These are phyloP conservation scores for Senna siamea DNA, from an alignment of 306 rosid species.

Conservation along the genomic window DNA sequence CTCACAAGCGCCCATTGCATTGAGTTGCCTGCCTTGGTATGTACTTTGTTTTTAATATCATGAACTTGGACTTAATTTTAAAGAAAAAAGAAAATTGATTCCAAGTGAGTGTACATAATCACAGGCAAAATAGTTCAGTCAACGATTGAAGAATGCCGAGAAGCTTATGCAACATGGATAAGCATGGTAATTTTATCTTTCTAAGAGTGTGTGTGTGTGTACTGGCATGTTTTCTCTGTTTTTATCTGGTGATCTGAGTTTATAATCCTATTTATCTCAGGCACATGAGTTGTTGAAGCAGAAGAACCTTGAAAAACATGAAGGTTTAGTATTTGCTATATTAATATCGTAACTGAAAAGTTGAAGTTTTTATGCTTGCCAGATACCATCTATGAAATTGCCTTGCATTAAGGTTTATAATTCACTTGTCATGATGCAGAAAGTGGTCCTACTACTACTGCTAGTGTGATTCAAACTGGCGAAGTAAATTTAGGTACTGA, in stretches of 20 bases:
- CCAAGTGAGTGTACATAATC: slow-evolving; percentile 37
- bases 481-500: slow-evolving; percentile 48
- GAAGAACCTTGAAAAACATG: slow-evolving; percentile 60
- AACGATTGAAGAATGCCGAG: slow-evolving; percentile 92
- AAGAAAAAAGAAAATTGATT: slow-evolving; percentile 21
- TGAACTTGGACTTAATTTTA: slow-evolving; percentile 27
- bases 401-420: slow-evolving; percentile 17
- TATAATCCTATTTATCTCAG: slow-evolving; percentile 49
- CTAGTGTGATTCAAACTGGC: slow-evolving; percentile 42
- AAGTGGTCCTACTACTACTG: slow-evolving; percentile 24
- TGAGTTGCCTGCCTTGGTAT: not conserved
- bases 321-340: slow-evolving; percentile 50
- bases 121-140: slow-evolving; percentile 95
- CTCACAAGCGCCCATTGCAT: not conserved
- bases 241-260: slow-evolving; percentile 13
- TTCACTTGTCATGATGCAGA: slow-evolving; percentile 47
- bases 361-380: slow-evolving; percentile 29
- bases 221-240: not conserved
- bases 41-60: slow-evolving; percentile 4
- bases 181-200: slow-evolving; percentile 54
- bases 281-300: slow-evolving; percentile 74
- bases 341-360: slow-evolving; percentile 19
- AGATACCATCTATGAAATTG: slow-evolving; percentile 19
- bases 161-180: slow-evolving; percentile 74
- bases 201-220: not conserved